These are phyloP conservation scores for Ogataea nakhonphanomensis DNA, from an alignment of 805 yeast species.

Conservation along the genomic window DNA sequence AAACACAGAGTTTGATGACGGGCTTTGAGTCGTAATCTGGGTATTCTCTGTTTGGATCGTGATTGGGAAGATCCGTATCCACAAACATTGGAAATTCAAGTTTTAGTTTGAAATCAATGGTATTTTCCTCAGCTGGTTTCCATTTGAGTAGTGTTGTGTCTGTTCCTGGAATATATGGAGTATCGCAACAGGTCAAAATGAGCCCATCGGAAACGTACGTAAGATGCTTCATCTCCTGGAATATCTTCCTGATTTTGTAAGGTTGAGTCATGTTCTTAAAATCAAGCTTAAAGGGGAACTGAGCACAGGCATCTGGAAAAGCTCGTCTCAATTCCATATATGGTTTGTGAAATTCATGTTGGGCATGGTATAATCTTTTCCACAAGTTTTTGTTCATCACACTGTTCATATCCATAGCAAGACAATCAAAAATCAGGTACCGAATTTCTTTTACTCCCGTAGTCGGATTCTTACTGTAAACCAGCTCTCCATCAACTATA, in stretches of 20 bases:
- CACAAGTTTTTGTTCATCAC: constrained; percentile 69
- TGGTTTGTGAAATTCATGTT: constrained; percentile 78
- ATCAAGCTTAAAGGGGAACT: constrained; percentile 81
- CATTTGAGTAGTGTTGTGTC: constrained; percentile 85
- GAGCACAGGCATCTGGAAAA: constrained; percentile 69
- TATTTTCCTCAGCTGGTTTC: constrained; percentile 96
- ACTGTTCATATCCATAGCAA: constrained; percentile 74
- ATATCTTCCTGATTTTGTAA: constrained; percentile 72
- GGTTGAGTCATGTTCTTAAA: constrained; percentile 87
- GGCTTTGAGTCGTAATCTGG: constrained; percentile 83
- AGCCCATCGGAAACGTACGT: constrained; percentile 93
- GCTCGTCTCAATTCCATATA: constrained; percentile 64
- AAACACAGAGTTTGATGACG: constrained; percentile 58
- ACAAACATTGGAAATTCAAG: constrained; percentile 55
- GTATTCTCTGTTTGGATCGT: constrained; percentile 69
- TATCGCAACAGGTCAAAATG: constrained; percentile 85
- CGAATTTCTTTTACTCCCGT: constrained; percentile 63
- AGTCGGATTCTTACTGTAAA: constrained; percentile 56
- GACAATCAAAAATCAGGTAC: constrained; percentile 86
- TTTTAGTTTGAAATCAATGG: constrained; percentile 79
- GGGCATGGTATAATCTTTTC: constrained; percentile 82
- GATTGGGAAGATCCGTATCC: constrained; percentile 63
- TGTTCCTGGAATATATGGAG: constrained; percentile 86
- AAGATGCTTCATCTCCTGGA: constrained; percentile 63
- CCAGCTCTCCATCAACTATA: constrained; percentile 91